Conservation (phyloP, 352 stramenopile species). For the Pythium monospermum region DNA sequence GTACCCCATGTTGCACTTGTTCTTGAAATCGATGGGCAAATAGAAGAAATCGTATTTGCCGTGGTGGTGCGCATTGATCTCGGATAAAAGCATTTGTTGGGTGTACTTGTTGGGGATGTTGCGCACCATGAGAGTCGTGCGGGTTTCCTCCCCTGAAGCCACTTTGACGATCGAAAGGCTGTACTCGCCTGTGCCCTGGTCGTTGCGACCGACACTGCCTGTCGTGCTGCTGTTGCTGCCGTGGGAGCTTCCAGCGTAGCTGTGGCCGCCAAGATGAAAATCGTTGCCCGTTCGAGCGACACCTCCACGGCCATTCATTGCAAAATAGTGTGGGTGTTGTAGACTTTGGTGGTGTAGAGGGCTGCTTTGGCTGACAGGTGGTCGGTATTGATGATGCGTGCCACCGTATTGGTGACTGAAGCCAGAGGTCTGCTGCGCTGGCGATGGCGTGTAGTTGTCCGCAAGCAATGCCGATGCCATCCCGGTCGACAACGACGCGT, state of each 20-base stretch:
- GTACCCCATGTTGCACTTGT: slow-evolving; percentile 99
- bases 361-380: no score
- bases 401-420: slow-evolving; percentile 1
- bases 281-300: slow-evolving; percentile 26
- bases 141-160: slow-evolving; percentile 83
- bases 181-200: slow-evolving; percentile 69
- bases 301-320: no score
- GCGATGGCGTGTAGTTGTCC: slow-evolving; percentile 1
- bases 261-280: slow-evolving; percentile 16
- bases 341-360: not conserved
- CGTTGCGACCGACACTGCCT: slow-evolving; percentile 41
- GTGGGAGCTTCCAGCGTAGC: slow-evolving; percentile 25
- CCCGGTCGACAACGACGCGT: slow-evolving; percentile 7
- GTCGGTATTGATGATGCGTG: slow-evolving; percentile 5
- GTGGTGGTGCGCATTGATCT: slow-evolving; percentile 93
- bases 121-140: slow-evolving; percentile 99
- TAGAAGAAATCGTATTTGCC: slow-evolving; percentile 99
- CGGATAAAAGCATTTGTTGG: slow-evolving; percentile 96
- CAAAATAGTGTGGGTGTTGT: slow-evolving; percentile 1
- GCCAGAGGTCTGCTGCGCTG: slow-evolving; percentile 3
- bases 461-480: slow-evolving; percentile 3
- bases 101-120: slow-evolving; percentile 99
- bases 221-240: no score
- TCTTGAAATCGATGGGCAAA: slow-evolving; percentile 99
- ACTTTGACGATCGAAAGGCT: slow-evolving; percentile 74